These are phyloP conservation scores for Paraglomus occultum DNA, from an alignment of 192 early-diverging fungal species.

Conservation along the genomic window DNA sequence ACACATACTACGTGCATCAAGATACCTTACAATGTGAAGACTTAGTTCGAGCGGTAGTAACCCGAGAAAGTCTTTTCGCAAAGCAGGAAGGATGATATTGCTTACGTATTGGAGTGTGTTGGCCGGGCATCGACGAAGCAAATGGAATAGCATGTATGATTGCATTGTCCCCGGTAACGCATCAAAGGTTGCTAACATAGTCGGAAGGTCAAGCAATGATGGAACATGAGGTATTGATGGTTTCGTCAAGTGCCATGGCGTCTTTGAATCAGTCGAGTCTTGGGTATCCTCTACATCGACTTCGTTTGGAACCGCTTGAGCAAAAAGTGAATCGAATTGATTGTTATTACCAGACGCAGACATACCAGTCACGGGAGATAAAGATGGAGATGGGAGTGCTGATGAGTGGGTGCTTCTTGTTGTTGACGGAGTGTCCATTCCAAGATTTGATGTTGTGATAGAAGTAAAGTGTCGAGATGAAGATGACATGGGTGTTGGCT, in stretches of 20 bases:
- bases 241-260: conserved; percentile 33
- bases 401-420: conserved; percentile 36
- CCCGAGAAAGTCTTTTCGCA: conserved; percentile 90
- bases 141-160: conserved; percentile 84
- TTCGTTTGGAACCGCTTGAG: conserved; percentile 24
- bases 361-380: conserved; percentile 37
- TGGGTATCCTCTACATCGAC: conserved; percentile 27
- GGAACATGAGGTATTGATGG: conserved; percentile 32
- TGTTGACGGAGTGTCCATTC: conserved; percentile 29
- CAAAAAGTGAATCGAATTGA: conserved; percentile 27
- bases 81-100: conserved; percentile 80
- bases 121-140: conserved; percentile 79
- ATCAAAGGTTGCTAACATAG: conserved; percentile 77
- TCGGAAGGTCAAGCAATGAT: conserved; percentile 42
- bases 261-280: conserved; percentile 24
- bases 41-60: conserved; percentile 67
- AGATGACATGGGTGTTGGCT: conserved; percentile 9
- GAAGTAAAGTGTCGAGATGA: conserved; percentile 23
- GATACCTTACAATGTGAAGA: conserved; percentile 76
- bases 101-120: conserved; percentile 89
- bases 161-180: conserved; percentile 71
- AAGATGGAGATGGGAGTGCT: conserved; percentile 54
- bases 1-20: conserved; percentile 79
- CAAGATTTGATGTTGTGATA: conserved; percentile 24
- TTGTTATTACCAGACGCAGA: conserved; percentile 13